Conservation (phyloP, 495 filamentous ascomycete genomes). For the Xylaria longipes region DNA sequence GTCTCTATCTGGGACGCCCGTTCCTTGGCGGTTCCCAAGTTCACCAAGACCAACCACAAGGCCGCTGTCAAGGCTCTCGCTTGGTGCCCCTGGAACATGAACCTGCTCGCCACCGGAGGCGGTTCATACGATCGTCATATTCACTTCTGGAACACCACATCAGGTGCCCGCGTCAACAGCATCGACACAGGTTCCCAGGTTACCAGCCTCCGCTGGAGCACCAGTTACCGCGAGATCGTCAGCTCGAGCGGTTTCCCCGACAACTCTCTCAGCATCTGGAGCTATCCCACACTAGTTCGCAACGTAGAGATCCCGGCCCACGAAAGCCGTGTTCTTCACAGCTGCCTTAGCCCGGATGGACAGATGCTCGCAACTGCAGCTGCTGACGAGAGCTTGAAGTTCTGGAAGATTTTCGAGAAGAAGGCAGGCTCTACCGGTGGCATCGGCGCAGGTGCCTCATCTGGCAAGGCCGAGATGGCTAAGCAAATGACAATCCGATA, state of each 20-base stretch:
- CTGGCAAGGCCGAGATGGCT: conserved; percentile 69
- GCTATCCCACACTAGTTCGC: conserved; percentile 93
- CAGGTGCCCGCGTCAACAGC: conserved; percentile 95
- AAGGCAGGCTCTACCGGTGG: conserved; percentile 74
- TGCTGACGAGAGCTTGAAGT: conserved; percentile 96
- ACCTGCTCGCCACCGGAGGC: conserved; percentile 94
- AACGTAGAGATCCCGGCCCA: conserved; percentile 99
- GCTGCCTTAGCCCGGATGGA: conserved; percentile 91
- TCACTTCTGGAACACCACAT: conserved; percentile 99
- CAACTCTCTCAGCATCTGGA: conserved; percentile 98
- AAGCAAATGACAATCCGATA: conserved; percentile 99
- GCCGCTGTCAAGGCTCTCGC: conserved; percentile 97
- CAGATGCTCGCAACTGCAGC: conserved; percentile 96
- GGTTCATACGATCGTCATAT: conserved; percentile 97
- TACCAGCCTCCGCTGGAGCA: conserved; percentile 92
- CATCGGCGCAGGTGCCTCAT: conserved; percentile 62
- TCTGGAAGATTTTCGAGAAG: conserved; percentile 99
- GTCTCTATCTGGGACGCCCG: conserved; percentile 99
- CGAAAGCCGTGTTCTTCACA: conserved; percentile 94
- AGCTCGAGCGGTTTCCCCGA: conserved; percentile 98
- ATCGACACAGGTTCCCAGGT: conserved; percentile 98
- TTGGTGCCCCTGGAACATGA: conserved; percentile 99
- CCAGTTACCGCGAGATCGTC: conserved; percentile 96
- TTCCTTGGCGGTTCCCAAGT: conserved; percentile 89
- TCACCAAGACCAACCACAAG: conserved; percentile 99